A percentile compares a stretch with the other conserved stretches of the same genome.
Evolutionary conservation across 148 eudicot species (phyloP).

Genomic region (Rhododendron molle): DNA sequence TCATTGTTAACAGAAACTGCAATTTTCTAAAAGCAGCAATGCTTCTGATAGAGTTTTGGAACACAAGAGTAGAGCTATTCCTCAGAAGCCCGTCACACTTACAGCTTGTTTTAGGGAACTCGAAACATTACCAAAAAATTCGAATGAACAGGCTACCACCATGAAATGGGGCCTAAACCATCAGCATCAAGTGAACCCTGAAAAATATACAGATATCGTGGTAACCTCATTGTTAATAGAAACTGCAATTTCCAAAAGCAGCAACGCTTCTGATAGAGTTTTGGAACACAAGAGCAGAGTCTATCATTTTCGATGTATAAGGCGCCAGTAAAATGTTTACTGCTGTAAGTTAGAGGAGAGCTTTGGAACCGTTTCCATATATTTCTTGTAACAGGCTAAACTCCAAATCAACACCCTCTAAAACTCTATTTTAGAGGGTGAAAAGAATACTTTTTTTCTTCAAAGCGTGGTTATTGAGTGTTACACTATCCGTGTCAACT

Average conservation of each 20-base stretch:
- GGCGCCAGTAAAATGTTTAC: background rate
- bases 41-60: background rate
- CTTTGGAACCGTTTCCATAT: background rate
- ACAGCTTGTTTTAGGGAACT: background rate
- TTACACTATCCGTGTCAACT: background rate
- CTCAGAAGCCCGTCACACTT: background rate
- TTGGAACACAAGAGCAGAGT: background rate
- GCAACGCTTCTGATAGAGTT: background rate
- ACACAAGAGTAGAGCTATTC: background rate
- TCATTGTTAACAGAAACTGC: too few relatives aligned
- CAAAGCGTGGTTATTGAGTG: background rate
- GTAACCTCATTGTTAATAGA: background rate
- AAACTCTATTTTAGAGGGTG: background rate
- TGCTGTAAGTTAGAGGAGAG: background rate
- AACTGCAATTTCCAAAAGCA: background rate
- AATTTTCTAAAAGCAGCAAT: background rate
- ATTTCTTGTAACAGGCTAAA: too few relatives aligned
- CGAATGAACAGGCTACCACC: constrained; percentile 40
- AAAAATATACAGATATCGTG: background rate
- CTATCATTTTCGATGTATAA: background rate
- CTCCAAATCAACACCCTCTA: background rate
- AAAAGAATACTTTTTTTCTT: background rate
- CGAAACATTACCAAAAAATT: background rate
- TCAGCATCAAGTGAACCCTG: constrained; percentile 64
- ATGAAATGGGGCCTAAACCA: constrained; percentile 67